Evolutionary conservation across 2,329 filamentous ascomycete species (phyloP).

Genomic region (Colletotrichum orchidophilum): DNA sequence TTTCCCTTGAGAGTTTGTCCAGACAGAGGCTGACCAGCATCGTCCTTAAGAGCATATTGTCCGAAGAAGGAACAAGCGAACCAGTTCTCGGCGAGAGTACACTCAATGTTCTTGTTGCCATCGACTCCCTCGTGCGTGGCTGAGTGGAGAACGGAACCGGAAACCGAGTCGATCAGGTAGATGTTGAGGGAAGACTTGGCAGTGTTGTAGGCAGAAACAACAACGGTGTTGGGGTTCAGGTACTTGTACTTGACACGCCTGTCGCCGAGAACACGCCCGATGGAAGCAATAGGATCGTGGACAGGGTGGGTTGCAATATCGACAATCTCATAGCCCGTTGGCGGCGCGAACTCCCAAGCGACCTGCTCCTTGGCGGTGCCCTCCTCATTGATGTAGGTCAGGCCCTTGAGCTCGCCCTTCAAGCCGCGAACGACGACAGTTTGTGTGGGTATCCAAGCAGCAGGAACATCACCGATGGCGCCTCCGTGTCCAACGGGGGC

Average conservation of each 20-base stretch:
- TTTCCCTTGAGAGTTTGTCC: constrained; percentile 79
- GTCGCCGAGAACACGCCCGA: constrained; percentile 92
- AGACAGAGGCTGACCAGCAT: constrained; percentile 42
- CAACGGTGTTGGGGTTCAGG: constrained; percentile 84
- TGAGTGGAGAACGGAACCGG: constrained; percentile 81
- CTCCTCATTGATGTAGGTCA: constrained; percentile 59
- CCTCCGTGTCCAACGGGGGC: constrained; percentile 63
- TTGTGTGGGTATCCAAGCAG: constrained; percentile 58
- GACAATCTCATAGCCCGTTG: constrained; percentile 72
- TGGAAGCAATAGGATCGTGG: constrained; percentile 91
- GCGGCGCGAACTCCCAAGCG: constrained; percentile 79
- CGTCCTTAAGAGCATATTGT: constrained; percentile 65
- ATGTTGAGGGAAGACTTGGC: constrained; percentile 69
- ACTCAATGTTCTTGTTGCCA: constrained; percentile 75
- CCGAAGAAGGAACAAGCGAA: constrained; percentile 85
- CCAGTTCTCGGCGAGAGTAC: constrained; percentile 93
- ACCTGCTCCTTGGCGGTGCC: constrained; percentile 54
- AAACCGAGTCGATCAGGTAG: constrained; percentile 86
- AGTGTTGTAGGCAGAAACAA: constrained; percentile 76
- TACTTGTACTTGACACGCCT: constrained; percentile 98
- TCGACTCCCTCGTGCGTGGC: constrained; percentile 79
- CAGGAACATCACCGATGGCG: constrained; percentile 56
- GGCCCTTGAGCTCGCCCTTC: constrained; percentile 61
- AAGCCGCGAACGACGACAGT: constrained; percentile 63
- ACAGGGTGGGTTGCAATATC: constrained; percentile 73